A percentile compares a stretch with the other conserved stretches of the same genome.
Evolutionary conservation across 2,329 filamentous ascomycete genomes (phyloP).

Genomic region (Pseudocercospora vitis): DNA sequence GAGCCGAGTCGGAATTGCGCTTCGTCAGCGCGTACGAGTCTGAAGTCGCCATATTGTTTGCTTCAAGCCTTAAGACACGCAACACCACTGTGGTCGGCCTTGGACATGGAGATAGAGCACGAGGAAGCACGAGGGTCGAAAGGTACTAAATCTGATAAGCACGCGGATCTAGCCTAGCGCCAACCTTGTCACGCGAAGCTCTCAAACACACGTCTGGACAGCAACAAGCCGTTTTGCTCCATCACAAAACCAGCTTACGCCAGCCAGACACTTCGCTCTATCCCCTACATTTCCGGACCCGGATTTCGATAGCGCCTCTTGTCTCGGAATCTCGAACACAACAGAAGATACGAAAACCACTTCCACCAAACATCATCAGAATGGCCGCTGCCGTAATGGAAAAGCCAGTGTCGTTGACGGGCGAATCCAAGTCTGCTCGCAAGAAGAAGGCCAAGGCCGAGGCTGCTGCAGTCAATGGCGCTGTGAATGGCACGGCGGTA

Average conservation of each 20-base stretch:
- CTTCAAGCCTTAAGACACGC: background rate
- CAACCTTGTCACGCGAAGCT: background rate
- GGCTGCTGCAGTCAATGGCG: slow-evolving; percentile 33
- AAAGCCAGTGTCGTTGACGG: slow-evolving; percentile 16
- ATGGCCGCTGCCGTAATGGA: slow-evolving; percentile 9
- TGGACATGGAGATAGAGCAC: too few relatives aligned
- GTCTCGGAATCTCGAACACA: too few relatives aligned
- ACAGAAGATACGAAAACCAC: too few relatives aligned
- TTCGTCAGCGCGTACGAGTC: slow-evolving; percentile 66
- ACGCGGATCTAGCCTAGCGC: background rate
- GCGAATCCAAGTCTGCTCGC: slow-evolving; percentile 53
- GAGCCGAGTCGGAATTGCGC: slow-evolving; percentile 61
- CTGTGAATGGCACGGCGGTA: slow-evolving; percentile 24
- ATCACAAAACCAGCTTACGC: too few relatives aligned
- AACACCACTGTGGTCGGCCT: too few relatives aligned
- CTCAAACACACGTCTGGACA: too few relatives aligned
- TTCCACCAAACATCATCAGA: background rate
- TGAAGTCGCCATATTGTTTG: slow-evolving; percentile 18
- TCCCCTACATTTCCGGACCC: too few relatives aligned
- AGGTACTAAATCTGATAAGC: too few relatives aligned
- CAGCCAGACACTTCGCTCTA: too few relatives aligned
- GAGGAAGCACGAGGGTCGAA: too few relatives aligned
- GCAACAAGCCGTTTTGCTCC: too few relatives aligned
- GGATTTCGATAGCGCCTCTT: too few relatives aligned
- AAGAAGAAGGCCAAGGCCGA: slow-evolving; percentile 49